Evolutionary conservation across 495 filamentous ascomycete genomes (phyloP), one percentile per base, ranked within the genome.

Genomic region (Aspergillus bertholletiae): DNA sequence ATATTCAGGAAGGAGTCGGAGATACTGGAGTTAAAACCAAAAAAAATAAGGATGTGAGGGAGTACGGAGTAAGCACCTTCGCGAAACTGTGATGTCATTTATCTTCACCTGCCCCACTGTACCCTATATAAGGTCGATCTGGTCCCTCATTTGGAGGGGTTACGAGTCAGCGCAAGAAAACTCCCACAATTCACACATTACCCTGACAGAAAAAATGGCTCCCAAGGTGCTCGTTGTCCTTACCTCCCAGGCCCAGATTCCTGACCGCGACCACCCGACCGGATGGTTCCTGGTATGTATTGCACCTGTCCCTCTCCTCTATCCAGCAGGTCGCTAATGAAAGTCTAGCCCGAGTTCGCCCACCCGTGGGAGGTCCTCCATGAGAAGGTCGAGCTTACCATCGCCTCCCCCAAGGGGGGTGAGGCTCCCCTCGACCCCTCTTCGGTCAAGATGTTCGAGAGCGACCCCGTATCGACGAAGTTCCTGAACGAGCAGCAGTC

Each of bases 401-500:
- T 88, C 22, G 86, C 86, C 53, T 89, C 86, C 1, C 88, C 88
- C 1, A 69, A 71, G 5, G 88, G 88, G 51, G 87, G 88, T 55
- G 74, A 69, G 21, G 84, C 87, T 1, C 85, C 87, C 0, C 79
- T 92, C 0, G 87, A 89, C 68, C 84, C 78, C 1, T 15, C 34
- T 57, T 90, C 88, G 5, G 77, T 89, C 32, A 77, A 88, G 52
- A 66, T 65, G 41, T 83, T 73, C 73, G 78, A 83, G 58, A 59
- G 73, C 8, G 88, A 91, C 66, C 49, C 69, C 3, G 60, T 73
- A 9, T 76, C 79, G 1, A 49, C 61, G 4, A 64, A 68, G 9
- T 90, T 90, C 74, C 61, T 81, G 4, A 61, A 76, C 7, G 69
- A 74, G 18, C 65, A 87, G 37, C 61, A 76, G 40, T 50, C 68